Base-by-base conservation (phyloP, 345 rosid species). In the Conringia planisiliqua region DNA sequence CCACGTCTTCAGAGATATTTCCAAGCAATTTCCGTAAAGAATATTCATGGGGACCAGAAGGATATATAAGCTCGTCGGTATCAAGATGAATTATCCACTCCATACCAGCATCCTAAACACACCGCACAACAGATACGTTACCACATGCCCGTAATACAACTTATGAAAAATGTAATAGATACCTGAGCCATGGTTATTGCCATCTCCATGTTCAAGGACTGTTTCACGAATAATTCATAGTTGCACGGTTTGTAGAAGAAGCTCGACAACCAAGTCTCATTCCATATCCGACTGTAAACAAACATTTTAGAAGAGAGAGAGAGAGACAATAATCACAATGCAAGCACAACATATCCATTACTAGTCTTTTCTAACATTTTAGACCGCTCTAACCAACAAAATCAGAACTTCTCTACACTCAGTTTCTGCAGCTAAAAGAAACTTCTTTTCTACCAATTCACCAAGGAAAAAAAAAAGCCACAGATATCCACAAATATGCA, bases 201-300 rank as follows among this genome's bases (percentile, higher is more conserved):
- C 96, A 95, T 95, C 85, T 95, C 99, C 99, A 95, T 95, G 77
- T 95, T 89, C 75, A 95, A 87, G 17, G 98, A 87, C 80, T 95
- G 99, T 83, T 95, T 95, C 83, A 95, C 99, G 71, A 95, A 95
- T 78, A 95, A 74, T 69, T 95, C 99, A 30, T 92, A 85, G 77
- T 92, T 95, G 79, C 98, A 95, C 14, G 98, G 99, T 81, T 89
- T 92, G 85, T 82, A 92, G 80, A 95, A 95, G 87, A 95, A 95
- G 88, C 81, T 86, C 20, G 94, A 51, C 82, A 95, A 71, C 99
- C 99, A 92, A 62, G 92, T 86, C 90, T 95, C 98, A 16, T 92
- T 90, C 99, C 99, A 95, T 24, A 95, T 88, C 73, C 98, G 96
- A 70, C 99, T 95, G 74, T 70, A 36, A 44, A 61, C 20, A 67